These are phyloP conservation scores for Wickerhamiella allomyrinae DNA, from an alignment of 805 yeast species.

Conservation along the genomic window DNA sequence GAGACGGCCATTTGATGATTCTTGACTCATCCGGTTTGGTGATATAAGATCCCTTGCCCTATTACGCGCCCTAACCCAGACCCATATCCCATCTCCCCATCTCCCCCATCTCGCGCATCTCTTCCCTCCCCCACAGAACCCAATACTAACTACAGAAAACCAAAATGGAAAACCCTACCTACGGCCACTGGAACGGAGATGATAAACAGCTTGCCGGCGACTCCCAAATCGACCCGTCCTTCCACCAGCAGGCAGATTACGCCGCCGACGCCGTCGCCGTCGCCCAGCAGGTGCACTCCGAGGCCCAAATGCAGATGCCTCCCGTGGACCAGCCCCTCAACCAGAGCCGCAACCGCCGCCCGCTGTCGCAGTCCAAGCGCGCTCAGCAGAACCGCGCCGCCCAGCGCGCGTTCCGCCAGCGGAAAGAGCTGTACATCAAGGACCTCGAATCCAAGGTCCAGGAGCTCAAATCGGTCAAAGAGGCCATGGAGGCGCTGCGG, in stretches of 20 bases:
- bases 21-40: slow-evolving; percentile 4
- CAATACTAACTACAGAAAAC: neutral
- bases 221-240: slow-evolving; percentile 20
- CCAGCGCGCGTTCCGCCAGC: slow-evolving; percentile 77
- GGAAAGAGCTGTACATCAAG: slow-evolving; percentile 68
- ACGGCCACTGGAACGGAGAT: slow-evolving; percentile 18
- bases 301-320: slow-evolving; percentile 15
- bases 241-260: slow-evolving; percentile 18
- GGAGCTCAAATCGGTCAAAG: slow-evolving; percentile 47
- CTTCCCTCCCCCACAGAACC: neutral
- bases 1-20: slow-evolving; percentile 3
- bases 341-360: slow-evolving; percentile 25
- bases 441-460: slow-evolving; percentile 61
- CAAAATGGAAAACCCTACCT: slow-evolving; percentile 18
- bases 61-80: neutral
- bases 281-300: slow-evolving; percentile 19
- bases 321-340: slow-evolving; percentile 21
- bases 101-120: neutral
- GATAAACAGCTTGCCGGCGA: slow-evolving; percentile 20
- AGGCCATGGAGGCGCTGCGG: slow-evolving; percentile 50
- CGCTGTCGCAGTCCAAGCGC: slow-evolving; percentile 54
- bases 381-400: slow-evolving; percentile 89
- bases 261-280: slow-evolving; percentile 22
- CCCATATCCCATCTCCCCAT: neutral
- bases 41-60: neutral